These are phyloP conservation scores for Candida frijolesensis DNA, from an alignment of 1,139 yeast genomes.

Conservation along the genomic window DNA sequence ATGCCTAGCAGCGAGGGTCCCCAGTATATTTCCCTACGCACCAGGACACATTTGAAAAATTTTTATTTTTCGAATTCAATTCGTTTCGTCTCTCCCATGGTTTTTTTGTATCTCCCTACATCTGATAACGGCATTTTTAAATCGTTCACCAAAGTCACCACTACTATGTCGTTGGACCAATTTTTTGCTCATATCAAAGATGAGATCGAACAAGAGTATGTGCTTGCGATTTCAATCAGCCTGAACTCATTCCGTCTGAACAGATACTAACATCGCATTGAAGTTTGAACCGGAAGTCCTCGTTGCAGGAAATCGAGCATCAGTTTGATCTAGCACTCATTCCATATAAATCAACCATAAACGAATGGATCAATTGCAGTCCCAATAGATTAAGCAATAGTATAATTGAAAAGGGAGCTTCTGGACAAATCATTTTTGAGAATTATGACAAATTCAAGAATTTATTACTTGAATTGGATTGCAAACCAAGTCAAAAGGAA, in stretches of 20 bases:
- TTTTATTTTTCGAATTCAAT: background rate
- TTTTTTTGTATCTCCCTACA: background rate
- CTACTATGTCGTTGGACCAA: constrained; percentile 12
- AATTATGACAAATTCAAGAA: constrained; percentile 9
- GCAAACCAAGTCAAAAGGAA: constrained; percentile 24
- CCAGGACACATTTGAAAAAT: background rate
- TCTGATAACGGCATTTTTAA: background rate
- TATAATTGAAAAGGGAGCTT: constrained; percentile 4
- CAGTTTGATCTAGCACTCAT: constrained; percentile 16
- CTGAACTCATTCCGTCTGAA: no score
- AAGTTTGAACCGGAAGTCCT: constrained; percentile 14
- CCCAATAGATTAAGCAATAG: constrained; percentile 11
- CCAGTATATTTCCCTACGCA: background rate
- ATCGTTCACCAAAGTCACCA: background rate
- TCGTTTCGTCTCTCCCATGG: no score
- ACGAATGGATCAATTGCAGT: constrained; percentile 10
- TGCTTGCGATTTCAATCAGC: no score
- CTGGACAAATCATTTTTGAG: constrained; percentile 5
- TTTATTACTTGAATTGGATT: constrained; percentile 13
- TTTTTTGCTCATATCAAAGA: constrained; percentile 15
- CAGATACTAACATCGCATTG: constrained; percentile 7
- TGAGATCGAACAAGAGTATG: constrained; percentile 19
- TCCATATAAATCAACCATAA: constrained; percentile 13
- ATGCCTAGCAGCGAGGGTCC: background rate
- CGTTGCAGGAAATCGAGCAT: constrained; percentile 18